phyloP scores from a whole-genome alignment of 2,329 filamentous ascomycete species.

The Nigrograna mackinnonii region DNA sequence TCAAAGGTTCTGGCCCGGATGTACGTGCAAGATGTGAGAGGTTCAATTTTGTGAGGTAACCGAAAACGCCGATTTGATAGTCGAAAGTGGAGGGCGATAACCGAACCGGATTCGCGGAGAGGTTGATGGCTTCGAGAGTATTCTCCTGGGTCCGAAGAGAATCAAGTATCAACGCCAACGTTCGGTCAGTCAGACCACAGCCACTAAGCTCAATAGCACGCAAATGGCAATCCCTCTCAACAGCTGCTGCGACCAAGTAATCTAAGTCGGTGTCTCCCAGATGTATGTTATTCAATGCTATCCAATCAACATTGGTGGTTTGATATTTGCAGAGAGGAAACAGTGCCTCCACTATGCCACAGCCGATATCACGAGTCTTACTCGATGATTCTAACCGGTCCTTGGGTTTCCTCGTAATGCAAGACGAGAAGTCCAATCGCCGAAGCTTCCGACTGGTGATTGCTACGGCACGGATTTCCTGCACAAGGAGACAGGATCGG shows the following conservation, averaged over 20 bases:
- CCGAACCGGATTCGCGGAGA: constrained; percentile 68
- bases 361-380: constrained; percentile 63
- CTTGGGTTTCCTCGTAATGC: constrained; percentile 58
- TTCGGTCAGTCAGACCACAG: constrained; percentile 62
- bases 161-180: constrained; percentile 65
- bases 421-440: constrained; percentile 67
- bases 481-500: constrained; percentile 63
- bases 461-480: constrained; percentile 69
- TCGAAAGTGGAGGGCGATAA: constrained; percentile 68
- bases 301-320: constrained; percentile 72
- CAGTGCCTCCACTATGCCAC: constrained; percentile 70
- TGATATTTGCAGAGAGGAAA: constrained; percentile 69
- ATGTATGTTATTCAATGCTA: constrained; percentile 68
- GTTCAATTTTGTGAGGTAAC: constrained; percentile 67
- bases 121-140: constrained; percentile 68
- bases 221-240: constrained; percentile 66
- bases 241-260: constrained; percentile 68
- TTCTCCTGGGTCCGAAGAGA: constrained; percentile 67
- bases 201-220: constrained; percentile 69
- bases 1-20: constrained; percentile 65
- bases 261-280: constrained; percentile 74
- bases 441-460: constrained; percentile 66
- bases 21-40: constrained; percentile 67
- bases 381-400: constrained; percentile 43
- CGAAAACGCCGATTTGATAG: constrained; percentile 68